Evolutionary conservation across 257 asterid genomes (phyloP).

Genomic region (Solanum appendiculatum): DNA sequence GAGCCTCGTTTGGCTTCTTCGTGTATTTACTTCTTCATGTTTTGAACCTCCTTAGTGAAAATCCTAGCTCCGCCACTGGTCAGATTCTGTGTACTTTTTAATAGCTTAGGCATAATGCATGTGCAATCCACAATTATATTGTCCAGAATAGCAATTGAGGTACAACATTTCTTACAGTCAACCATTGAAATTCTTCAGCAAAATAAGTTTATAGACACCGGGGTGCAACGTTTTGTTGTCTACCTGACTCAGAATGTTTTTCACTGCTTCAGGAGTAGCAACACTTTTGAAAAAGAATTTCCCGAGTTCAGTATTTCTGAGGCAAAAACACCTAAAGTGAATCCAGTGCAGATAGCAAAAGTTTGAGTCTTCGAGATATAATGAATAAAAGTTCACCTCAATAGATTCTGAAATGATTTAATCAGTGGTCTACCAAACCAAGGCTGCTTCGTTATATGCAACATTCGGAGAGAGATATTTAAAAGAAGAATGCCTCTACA

Average conservation of each 20-base stretch:
- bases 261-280: constrained; percentile 78
- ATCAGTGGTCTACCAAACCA: constrained; percentile 82
- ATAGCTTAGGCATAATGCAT: background rate
- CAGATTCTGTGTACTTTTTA: background rate
- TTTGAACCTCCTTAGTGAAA: background rate
- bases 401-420: constrained; percentile 65
- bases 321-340: background rate
- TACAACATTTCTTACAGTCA: background rate
- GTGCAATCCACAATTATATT: background rate
- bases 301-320: constrained; percentile 75
- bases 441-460: constrained; percentile 88
- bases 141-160: background rate
- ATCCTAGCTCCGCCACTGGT: background rate
- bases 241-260: constrained; percentile 87
- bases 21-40: background rate
- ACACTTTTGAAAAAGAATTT: constrained; percentile 57
- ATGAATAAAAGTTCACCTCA: constrained; percentile 36
- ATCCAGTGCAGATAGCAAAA: background rate
- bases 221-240: background rate
- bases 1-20: background rate
- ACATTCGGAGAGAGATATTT: constrained; percentile 88
- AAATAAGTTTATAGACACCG: background rate
- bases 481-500: constrained; percentile 76
- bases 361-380: background rate
- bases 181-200: background rate